Evolutionary conservation across 1,284 basidiomycete genomes (phyloP).

Genomic region (Apiotrichum gracile): DNA sequence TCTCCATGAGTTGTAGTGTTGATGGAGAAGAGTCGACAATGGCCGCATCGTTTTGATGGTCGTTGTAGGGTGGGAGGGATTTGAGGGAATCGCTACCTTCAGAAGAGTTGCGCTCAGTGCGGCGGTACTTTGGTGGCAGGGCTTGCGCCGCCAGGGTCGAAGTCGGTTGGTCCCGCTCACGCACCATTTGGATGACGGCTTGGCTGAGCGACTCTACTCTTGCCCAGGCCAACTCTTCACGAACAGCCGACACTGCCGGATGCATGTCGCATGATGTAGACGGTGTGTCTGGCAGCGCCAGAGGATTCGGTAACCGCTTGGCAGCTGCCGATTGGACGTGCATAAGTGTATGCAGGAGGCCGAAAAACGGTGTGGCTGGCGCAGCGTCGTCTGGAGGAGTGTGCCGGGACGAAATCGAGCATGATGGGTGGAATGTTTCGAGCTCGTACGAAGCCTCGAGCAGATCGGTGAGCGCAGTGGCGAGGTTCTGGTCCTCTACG

Average conservation of each 20-base stretch:
- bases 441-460: constrained; percentile 39
- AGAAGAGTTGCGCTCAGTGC: constrained; percentile 4
- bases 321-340: constrained; percentile 1
- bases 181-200: constrained; percentile 21
- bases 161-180: constrained; percentile 6
- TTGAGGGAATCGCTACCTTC: constrained; percentile 1
- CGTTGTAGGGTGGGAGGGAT: constrained; percentile 9
- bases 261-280: constrained; percentile 10
- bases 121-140: constrained; percentile 11
- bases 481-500: constrained; percentile 22
- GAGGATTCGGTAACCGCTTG: background rate
- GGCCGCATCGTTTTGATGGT: constrained; percentile 1
- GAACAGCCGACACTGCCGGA: constrained; percentile 22
- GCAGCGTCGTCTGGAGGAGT: constrained; percentile 6
- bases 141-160: constrained; percentile 3
- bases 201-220: constrained; percentile 27
- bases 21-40: background rate
- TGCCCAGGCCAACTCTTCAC: constrained; percentile 32
- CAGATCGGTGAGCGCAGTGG: constrained; percentile 28
- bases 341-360: constrained; percentile 5
- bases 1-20: background rate
- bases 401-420: constrained; percentile 10
- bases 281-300: background rate
- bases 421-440: constrained; percentile 25
- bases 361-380: constrained; percentile 3